Conservation (phyloP, 1,284 basidiomycete genomes). For the Apiotrichum akiyoshidainum region DNA sequence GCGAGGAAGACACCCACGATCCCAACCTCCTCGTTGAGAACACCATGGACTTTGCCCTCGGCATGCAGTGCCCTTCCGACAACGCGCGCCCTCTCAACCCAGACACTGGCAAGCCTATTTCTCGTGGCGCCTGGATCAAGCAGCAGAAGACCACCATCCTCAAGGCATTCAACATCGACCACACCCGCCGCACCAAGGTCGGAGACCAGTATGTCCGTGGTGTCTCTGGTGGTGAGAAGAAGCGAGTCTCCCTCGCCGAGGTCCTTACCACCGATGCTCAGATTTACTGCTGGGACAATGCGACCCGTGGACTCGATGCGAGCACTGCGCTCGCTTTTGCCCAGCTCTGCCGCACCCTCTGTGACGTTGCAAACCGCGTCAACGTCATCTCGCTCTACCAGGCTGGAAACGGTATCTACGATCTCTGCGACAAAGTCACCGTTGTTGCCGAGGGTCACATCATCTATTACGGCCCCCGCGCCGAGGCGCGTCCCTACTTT, state of each 20-base stretch:
- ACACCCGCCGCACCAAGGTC: slow-evolving; percentile 54
- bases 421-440: slow-evolving; percentile 56
- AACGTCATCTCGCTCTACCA: slow-evolving; percentile 19
- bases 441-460: slow-evolving; percentile 76
- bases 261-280: slow-evolving; percentile 7
- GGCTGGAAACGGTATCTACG: slow-evolving; percentile 53
- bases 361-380: slow-evolving; percentile 6
- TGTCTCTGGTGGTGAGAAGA: slow-evolving; percentile 20
- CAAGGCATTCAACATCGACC: slow-evolving; percentile 70
- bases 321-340: slow-evolving; percentile 61
- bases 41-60: slow-evolving; percentile 24
- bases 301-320: slow-evolving; percentile 76
- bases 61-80: slow-evolving; percentile 16
- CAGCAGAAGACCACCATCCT: slow-evolving; percentile 44
- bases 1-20: slow-evolving; percentile 27
- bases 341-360: slow-evolving; percentile 6
- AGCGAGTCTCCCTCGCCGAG: slow-evolving; percentile 15
- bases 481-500: slow-evolving; percentile 72
- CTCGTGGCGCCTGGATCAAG: neutral
- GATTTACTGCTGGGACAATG: slow-evolving; percentile 48
- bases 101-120: neutral
- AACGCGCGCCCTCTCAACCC: neutral
- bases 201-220: slow-evolving; percentile 25
- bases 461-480: slow-evolving; percentile 73
- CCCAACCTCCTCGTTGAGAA: slow-evolving; percentile 22